phyloP scores from a whole-genome alignment of 352 stramenopile genomes.

The Globisporangium cederbergense region DNA sequence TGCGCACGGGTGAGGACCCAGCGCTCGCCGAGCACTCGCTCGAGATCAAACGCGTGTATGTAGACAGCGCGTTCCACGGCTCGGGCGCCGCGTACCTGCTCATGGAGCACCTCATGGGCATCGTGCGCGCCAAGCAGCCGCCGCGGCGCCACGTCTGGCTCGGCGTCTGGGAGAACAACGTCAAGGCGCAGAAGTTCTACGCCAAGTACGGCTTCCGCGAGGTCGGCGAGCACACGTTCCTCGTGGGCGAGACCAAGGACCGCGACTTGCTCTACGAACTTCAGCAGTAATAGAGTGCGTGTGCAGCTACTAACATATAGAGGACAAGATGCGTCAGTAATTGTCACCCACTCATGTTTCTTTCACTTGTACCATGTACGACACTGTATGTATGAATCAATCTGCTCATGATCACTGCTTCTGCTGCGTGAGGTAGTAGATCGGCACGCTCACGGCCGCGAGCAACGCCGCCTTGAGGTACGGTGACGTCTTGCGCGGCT shows the following conservation, averaged over 20 bases:
- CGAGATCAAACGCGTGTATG: conserved; percentile 32
- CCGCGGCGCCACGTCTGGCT: conserved; percentile 23
- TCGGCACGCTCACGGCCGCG: conserved; percentile 12
- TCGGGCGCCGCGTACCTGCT: conserved; percentile 21
- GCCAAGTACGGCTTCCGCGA: conserved; percentile 29
- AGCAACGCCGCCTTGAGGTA: conserved; percentile 14
- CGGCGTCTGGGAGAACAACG: conserved; percentile 32
- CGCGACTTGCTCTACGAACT: conserved; percentile 23
- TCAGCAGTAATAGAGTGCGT: not conserved
- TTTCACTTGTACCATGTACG: conserved; percentile 1
- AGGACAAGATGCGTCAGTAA: not conserved
- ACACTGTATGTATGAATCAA: not conserved
- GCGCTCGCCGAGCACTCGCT: conserved; percentile 21
- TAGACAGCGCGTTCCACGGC: conserved; percentile 29
- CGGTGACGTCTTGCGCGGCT: conserved; percentile 14
- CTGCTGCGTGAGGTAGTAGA: conserved; percentile 12
- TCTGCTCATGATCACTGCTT: not conserved
- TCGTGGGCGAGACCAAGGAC: conserved; percentile 19
- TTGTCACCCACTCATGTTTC: not conserved
- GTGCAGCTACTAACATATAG: not conserved
- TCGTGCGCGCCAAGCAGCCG: conserved; percentile 18
- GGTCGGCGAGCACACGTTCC: conserved; percentile 26
- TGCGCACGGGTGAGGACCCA: conserved; percentile 22
- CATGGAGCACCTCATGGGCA: conserved; percentile 28
- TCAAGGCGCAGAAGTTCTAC: conserved; percentile 33